Base-by-base conservation (phyloP, 2,329 filamentous ascomycete genomes). In the Juglanconis oblonga region DNA sequence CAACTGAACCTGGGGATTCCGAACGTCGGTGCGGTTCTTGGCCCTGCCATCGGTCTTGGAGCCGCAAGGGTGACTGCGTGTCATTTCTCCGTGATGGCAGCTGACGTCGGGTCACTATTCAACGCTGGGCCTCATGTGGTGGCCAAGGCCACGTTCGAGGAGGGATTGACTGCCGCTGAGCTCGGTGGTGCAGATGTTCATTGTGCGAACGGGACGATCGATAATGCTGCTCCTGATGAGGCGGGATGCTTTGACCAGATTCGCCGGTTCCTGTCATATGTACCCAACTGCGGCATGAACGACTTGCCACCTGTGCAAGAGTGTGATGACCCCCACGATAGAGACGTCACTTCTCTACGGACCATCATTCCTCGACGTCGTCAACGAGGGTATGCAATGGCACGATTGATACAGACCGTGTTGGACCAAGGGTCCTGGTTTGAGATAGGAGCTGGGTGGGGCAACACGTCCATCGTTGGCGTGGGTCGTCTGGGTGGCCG, bases 1-100 rank as follows among this genome's bases (percentile, higher is more conserved):
- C 85, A 87, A 66, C 71, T 88, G 61, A 87, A 87, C 65, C 72
- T 79, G 64, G 86, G 86, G 0, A 87, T 88, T 52, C 85, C 85
- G 1, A 88, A 88, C 67, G 67, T 88, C 1, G 85, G 85, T 1
- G 85, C 85, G 1, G 83, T 87, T 0, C 66, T 88, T 10, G 86
- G 86, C 0, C 85, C 86, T 5, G 85, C 85, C 0, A 86, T 88
- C 62, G 86, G 86, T 0, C 73, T 88, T 2, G 85, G 86, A 7
- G 84, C 85, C 3, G 85, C 85, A 1, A 73, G 85, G 45, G 84
- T 87, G 0, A 82, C 85, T 1, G 77, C 79, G 1, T 87, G 84
- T 50, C 86, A 88, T 67, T 88, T 88, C 67, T 84, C 80, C 1
- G 85, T 88, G 38, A 88, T 88, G 85, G 84, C 85, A 3, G 83